Percentiles rank a stretch among this genome's conserved stretches.
These are phyloP conservation scores for Bothriochloa decipiens DNA, from an alignment of 176 grass and related monocot species.

Conservation along the genomic window DNA sequence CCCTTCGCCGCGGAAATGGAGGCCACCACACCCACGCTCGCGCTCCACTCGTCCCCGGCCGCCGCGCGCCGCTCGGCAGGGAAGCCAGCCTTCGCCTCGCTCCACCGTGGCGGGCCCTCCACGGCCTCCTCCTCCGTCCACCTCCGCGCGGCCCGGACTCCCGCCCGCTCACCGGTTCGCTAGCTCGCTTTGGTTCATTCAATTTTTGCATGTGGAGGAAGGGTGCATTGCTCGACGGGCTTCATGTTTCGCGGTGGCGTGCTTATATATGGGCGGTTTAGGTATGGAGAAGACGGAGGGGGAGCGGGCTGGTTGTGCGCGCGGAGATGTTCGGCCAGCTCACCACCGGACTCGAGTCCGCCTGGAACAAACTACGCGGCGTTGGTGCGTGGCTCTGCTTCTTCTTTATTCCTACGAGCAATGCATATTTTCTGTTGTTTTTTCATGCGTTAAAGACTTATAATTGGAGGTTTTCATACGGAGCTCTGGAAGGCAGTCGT, in stretches of 20 bases:
- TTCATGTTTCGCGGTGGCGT: not conserved
- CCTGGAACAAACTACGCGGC: conserved; percentile 95
- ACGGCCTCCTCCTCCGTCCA: not conserved
- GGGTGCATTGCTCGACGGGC: not conserved
- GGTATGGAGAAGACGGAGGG: conserved; percentile 44
- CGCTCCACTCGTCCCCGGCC: conserved; percentile 39
- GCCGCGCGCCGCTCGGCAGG: conserved; percentile 16
- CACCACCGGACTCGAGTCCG: conserved; percentile 86
- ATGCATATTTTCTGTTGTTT: not conserved
- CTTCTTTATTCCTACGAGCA: not conserved
- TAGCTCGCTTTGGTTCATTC: not conserved
- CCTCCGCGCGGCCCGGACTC: conserved; percentile 17
- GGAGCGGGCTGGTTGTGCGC: conserved; percentile 56
- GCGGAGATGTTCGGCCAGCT: conserved; percentile 99
- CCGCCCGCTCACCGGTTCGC: not conserved
- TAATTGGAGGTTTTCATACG: not conserved
- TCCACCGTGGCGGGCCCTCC: not conserved
- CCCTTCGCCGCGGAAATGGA: conserved; percentile 34
- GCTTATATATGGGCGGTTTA: not conserved
- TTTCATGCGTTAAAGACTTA: not conserved
- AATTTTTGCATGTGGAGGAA: not conserved
- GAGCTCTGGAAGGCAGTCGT: not conserved
- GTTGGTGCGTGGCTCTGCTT: conserved; percentile 49
- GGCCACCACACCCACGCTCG: conserved; percentile 28
- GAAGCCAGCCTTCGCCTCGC: not conserved